These are phyloP conservation scores for Corylus avellana DNA, from an alignment of 306 rosid species.

Conservation along the genomic window DNA sequence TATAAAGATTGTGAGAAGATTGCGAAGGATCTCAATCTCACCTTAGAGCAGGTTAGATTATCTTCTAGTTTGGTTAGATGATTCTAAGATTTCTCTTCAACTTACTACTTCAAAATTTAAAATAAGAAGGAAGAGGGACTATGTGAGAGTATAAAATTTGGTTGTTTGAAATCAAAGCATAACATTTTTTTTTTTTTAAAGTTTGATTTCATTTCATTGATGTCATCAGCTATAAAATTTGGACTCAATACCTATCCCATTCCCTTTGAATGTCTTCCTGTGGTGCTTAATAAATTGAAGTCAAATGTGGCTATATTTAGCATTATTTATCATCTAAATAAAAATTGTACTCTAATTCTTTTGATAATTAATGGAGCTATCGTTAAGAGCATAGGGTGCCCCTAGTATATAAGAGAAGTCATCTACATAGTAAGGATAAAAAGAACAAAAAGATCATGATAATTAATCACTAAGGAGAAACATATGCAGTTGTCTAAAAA, in stretches of 20 bases:
- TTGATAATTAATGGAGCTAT: no score
- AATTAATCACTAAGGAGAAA: no score
- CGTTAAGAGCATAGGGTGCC: no score
- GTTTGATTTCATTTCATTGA: not conserved
- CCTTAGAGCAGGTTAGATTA: slow-evolving; percentile 71
- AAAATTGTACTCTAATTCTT: not conserved
- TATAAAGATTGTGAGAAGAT: slow-evolving; percentile 72
- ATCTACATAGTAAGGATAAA: no score
- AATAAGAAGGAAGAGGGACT: not conserved
- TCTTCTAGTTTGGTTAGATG: slow-evolving; percentile 26
- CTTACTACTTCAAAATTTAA: not conserved
- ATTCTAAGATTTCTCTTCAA: slow-evolving; percentile 20
- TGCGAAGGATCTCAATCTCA: slow-evolving; percentile 82
- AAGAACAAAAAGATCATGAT: no score
- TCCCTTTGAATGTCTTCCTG: not conserved
- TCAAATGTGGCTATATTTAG: not conserved
- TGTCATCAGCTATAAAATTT: not conserved
- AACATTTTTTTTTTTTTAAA: not conserved
- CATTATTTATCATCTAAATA: not conserved
- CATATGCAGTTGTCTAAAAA: no score
- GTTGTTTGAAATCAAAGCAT: not conserved
- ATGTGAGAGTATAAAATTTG: not conserved
- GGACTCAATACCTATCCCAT: not conserved
- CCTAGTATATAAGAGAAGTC: no score
- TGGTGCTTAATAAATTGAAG: not conserved